Percentiles rank a stretch among this genome's conserved stretches.
These are phyloP conservation scores for Trametes cubensis DNA, from an alignment of 768 basidiomycete species.

Conservation along the genomic window DNA sequence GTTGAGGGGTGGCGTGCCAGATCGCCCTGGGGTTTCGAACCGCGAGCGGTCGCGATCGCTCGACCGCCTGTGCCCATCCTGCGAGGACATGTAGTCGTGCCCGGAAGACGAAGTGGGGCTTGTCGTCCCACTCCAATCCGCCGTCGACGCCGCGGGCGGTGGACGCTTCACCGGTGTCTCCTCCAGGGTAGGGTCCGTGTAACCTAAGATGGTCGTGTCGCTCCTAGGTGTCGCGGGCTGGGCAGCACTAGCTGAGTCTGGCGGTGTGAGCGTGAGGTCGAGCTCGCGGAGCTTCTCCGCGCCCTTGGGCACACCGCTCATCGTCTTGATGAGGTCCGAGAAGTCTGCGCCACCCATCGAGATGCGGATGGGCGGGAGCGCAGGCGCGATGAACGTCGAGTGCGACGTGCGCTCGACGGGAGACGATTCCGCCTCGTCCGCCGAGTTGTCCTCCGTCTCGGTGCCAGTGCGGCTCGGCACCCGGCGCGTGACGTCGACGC, in stretches of 20 bases:
- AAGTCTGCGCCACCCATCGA: constrained; percentile 86
- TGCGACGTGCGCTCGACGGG: constrained; percentile 68
- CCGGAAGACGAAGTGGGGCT: constrained; percentile 28
- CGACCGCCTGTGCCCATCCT: constrained; percentile 3
- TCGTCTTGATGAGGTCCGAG: constrained; percentile 66
- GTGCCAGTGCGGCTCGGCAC: constrained; percentile 41
- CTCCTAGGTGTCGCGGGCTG: constrained; percentile 30
- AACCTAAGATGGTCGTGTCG: constrained; percentile 27
- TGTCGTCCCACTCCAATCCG: constrained; percentile 11
- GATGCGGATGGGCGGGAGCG: constrained; percentile 88
- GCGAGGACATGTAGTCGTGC: constrained; percentile 31
- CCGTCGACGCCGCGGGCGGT: not conserved
- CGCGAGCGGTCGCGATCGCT: constrained; percentile 17
- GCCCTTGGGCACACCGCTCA: constrained; percentile 49
- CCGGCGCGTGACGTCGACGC: constrained; percentile 40
- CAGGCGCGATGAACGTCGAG: constrained; percentile 83
- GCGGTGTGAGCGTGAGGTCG: constrained; percentile 21
- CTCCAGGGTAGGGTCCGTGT: constrained; percentile 12
- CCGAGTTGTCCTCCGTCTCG: constrained; percentile 30
- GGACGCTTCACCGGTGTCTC: constrained; percentile 29
- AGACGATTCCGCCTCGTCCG: constrained; percentile 50
- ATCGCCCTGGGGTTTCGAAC: not conserved
- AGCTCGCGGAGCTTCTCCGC: constrained; percentile 49
- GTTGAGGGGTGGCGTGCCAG: constrained; percentile 12
- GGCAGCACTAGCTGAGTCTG: constrained; percentile 14